Conservation (phyloP, 164 flowering plant genomes). For the Cinnamomum chago region DNA sequence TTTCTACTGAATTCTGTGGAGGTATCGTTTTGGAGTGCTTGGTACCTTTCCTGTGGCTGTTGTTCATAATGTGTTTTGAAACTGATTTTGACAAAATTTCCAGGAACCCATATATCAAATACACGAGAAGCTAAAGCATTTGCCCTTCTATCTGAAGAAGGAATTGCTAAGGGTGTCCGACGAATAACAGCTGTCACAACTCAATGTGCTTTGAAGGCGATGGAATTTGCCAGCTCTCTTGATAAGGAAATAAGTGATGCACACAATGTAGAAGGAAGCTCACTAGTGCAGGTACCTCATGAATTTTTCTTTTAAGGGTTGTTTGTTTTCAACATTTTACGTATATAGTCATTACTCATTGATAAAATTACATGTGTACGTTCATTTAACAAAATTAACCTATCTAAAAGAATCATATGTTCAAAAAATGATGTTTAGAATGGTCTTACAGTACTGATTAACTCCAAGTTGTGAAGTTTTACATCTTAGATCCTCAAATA, state of each 20-base stretch:
- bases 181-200: slow-evolving; percentile 93
- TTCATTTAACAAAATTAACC: no score
- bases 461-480: no score
- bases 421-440: no score
- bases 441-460: no score
- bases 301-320: not conserved
- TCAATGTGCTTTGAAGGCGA: slow-evolving; percentile 66
- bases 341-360: not conserved
- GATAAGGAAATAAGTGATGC: slow-evolving; percentile 76
- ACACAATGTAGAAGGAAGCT: slow-evolving; percentile 43
- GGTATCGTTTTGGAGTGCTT: slow-evolving; percentile 35
- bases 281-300: slow-evolving; percentile 66
- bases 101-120: slow-evolving; percentile 95
- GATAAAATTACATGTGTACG: no score
- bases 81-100: slow-evolving; percentile 11
- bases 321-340: not conserved
- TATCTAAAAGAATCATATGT: no score
- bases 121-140: slow-evolving; percentile 93
- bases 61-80: slow-evolving; percentile 1
- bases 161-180: slow-evolving; percentile 89
- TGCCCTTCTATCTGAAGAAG: slow-evolving; percentile 90
- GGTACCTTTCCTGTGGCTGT: not conserved
- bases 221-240: slow-evolving; percentile 52
- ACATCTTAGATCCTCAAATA: no score
- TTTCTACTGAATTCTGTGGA: slow-evolving; percentile 94